A percentile compares a stretch with the other conserved stretches of the same genome.
These are phyloP conservation scores for Fistulina hepatica DNA, from an alignment of 1,284 basidiomycete genomes.

Conservation along the genomic window DNA sequence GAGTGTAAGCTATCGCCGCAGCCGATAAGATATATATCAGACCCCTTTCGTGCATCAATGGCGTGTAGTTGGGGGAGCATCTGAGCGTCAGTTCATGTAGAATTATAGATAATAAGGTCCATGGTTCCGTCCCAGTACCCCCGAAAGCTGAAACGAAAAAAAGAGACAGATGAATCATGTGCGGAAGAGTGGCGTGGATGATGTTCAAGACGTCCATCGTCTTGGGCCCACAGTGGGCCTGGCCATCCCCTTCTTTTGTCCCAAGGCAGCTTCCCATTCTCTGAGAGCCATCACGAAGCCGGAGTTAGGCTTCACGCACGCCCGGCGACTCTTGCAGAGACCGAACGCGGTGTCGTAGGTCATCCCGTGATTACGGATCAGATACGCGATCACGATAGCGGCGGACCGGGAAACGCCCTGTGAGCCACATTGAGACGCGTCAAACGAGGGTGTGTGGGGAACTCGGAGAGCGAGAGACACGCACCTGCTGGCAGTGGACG, in stretches of 20 bases:
- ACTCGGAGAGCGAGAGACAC: constrained; percentile 14
- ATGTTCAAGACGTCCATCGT: constrained; percentile 11
- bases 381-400: constrained; percentile 55
- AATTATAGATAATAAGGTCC: no score
- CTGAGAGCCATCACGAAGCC: constrained; percentile 45
- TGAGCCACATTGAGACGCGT: neutral
- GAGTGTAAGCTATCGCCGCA: no score
- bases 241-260: constrained; percentile 2
- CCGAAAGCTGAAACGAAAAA: no score
- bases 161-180: no score
- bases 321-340: constrained; percentile 47
- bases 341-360: constrained; percentile 52
- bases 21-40: no score
- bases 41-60: no score
- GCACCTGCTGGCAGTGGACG: constrained; percentile 59
- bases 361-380: constrained; percentile 57
- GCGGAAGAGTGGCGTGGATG: no score
- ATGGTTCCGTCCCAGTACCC: no score
- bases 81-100: no score
- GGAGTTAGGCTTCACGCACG: constrained; percentile 62
- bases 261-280: constrained; percentile 35
- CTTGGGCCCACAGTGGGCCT: no score
- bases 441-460: constrained; percentile 2
- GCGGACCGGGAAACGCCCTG: constrained; percentile 60
- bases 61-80: no score